A percentile compares a stretch with the other conserved stretches of the same genome.
These are phyloP conservation scores for Backusella liffmaniae DNA, from an alignment of 192 early-diverging fungal species.

Conservation along the genomic window DNA sequence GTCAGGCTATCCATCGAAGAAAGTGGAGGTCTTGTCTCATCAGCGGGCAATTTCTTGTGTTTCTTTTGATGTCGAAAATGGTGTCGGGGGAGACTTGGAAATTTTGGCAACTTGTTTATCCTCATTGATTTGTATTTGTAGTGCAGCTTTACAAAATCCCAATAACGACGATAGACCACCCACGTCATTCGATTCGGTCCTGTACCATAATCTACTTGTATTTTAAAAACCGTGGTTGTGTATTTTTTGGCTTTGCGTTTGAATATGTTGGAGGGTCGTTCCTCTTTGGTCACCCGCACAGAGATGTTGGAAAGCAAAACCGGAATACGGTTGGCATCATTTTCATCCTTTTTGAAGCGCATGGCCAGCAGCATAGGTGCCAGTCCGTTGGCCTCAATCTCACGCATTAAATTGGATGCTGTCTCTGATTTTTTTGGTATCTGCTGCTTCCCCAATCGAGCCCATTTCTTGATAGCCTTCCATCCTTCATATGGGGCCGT, in stretches of 20 bases:
- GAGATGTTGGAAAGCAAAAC: conserved; percentile 17
- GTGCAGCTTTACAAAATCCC: conserved; percentile 37
- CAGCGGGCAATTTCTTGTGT: not conserved
- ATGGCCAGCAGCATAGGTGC: conserved; percentile 18
- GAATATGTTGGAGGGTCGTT: not conserved
- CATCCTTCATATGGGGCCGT: conserved; percentile 4
- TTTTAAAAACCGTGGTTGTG: not conserved
- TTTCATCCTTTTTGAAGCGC: conserved; percentile 21
- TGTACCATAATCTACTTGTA: conserved; percentile 8
- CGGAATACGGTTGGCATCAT: conserved; percentile 14
- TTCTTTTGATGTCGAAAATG: not conserved
- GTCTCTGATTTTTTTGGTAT: not conserved
- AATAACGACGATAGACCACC: conserved; percentile 25
- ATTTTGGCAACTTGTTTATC: conserved; percentile 4
- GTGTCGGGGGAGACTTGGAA: conserved; percentile 23
- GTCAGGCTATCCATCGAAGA: not conserved
- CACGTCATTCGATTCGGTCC: conserved; percentile 17
- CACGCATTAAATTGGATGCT: not conserved
- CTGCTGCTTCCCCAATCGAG: not conserved
- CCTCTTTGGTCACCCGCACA: not conserved
- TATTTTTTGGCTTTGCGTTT: not conserved
- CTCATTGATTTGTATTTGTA: conserved; percentile 17
- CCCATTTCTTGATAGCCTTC: conserved; percentile 2
- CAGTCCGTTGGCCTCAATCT: conserved; percentile 11
- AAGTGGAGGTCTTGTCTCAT: not conserved